Conservation (phyloP, 1,284 basidiomycete species). For the Gomphus sp. region DNA sequence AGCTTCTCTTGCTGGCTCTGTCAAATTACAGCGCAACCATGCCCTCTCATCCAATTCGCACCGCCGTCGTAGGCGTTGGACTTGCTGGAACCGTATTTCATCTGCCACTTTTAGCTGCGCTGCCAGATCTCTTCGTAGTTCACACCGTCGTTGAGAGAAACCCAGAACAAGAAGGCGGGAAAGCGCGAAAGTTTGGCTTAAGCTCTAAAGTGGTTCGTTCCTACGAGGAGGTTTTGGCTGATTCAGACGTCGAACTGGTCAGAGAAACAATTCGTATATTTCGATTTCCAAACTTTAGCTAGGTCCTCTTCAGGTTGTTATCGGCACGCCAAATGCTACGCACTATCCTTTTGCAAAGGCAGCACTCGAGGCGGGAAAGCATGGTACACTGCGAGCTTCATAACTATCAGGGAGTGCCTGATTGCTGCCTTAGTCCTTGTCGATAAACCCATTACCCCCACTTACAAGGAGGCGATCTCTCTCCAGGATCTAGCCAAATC, state of each 20-base stretch:
- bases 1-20: not conserved
- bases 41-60: conserved; percentile 44
- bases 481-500: conserved; percentile 56
- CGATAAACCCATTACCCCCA: conserved; percentile 78
- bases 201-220: conserved; percentile 44
- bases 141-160: conserved; percentile 59
- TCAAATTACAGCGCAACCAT: not conserved
- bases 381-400: conserved; percentile 38
- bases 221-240: conserved; percentile 46
- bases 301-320: conserved; percentile 31
- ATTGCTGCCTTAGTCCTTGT: conserved; percentile 47
- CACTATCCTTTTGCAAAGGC: conserved; percentile 66
- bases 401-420: not conserved
- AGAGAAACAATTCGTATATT: not conserved
- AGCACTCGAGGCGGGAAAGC: conserved; percentile 65
- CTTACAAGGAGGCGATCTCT: conserved; percentile 54
- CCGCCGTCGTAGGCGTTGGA: conserved; percentile 69
- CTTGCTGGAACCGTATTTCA: conserved; percentile 73
- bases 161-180: conserved; percentile 46
- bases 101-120: conserved; percentile 65
- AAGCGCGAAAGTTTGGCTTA: conserved; percentile 55
- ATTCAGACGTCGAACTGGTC: conserved; percentile 55
- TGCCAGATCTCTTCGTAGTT: conserved; percentile 66
- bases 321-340: conserved; percentile 74
- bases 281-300: not conserved